phyloP scores from a whole-genome alignment of 2,329 filamentous ascomycete genomes.

The Chrysoporthe deuterocubensis region DNA sequence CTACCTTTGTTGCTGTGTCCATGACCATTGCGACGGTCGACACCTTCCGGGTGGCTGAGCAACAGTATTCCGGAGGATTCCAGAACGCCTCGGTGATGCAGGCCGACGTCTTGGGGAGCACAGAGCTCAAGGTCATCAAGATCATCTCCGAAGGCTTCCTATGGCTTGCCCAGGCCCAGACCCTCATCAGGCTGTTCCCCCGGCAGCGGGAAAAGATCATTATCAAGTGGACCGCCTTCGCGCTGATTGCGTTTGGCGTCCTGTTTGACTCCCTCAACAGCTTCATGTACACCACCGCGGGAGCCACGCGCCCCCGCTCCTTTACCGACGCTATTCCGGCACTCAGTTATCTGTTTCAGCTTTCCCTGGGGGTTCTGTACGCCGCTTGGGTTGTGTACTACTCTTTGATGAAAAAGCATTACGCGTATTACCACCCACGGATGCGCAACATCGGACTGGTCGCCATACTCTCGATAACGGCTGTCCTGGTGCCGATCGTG shows the following conservation, averaged over 20 bases:
- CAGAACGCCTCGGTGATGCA: constrained; percentile 81
- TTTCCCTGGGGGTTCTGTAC: constrained; percentile 84
- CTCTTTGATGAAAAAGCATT: constrained; percentile 86
- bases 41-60: constrained; percentile 82
- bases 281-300: constrained; percentile 63
- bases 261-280: constrained; percentile 92
- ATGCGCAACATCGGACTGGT: constrained; percentile 90
- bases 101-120: constrained; percentile 77
- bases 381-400: constrained; percentile 95
- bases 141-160: constrained; percentile 95
- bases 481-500: constrained; percentile 86
- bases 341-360: constrained; percentile 86
- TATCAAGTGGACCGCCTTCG: constrained; percentile 98
- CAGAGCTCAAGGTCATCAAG: constrained; percentile 86
- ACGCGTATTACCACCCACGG: constrained; percentile 85
- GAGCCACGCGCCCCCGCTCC: constrained; percentile 66
- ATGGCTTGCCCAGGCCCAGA: constrained; percentile 97
- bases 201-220: constrained; percentile 97
- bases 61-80: constrained; percentile 78
- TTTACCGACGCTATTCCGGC: constrained; percentile 92
- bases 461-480: constrained; percentile 74
- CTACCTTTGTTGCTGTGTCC: constrained; percentile 77
- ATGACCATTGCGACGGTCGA: constrained; percentile 92
- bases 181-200: constrained; percentile 91
- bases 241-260: constrained; percentile 86